Evolutionary conservation across 2,329 filamentous ascomycete species (phyloP).

Genomic region (Colletotrichum eleusines): DNA sequence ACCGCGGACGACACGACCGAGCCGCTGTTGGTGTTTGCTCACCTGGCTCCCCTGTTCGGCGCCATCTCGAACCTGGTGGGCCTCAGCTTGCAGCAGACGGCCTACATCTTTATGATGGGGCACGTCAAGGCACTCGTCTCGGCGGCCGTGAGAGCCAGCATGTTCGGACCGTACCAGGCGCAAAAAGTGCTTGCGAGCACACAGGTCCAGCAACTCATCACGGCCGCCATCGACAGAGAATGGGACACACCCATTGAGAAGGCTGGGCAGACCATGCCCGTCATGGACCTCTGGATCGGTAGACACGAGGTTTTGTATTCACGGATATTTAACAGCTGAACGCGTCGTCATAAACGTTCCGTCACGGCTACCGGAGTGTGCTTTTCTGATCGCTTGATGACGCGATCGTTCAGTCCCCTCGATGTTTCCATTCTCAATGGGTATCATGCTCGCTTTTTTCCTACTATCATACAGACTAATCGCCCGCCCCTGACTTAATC

Average conservation of each 20-base stretch:
- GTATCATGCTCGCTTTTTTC: conserved; percentile 39
- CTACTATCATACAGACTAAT: conserved; percentile 78
- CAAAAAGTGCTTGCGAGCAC: conserved; percentile 77
- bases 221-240: conserved; percentile 68
- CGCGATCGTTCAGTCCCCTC: conserved; percentile 21
- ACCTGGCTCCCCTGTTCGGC: conserved; percentile 79
- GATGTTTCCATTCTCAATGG: conserved; percentile 39
- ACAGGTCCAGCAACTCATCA: conserved; percentile 69
- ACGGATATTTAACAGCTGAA: conserved; percentile 85
- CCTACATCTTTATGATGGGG: conserved; percentile 81
- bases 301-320: conserved; percentile 87
- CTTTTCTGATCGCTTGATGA: too few species aligned
- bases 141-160: conserved; percentile 80
- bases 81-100: conserved; percentile 71
- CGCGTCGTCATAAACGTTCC: too few species aligned
- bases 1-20: conserved; percentile 27
- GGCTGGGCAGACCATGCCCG: conserved; percentile 80
- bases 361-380: too few species aligned
- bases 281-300: conserved; percentile 86
- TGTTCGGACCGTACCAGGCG: conserved; percentile 85
- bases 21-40: conserved; percentile 49
- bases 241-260: conserved; percentile 71
- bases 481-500: conserved; percentile 47
- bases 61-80: conserved; percentile 72
- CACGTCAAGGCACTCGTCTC: conserved; percentile 83